Evolutionary conservation across 2,329 filamentous ascomycete genomes (phyloP).

Genomic region (Ascosphaera apis): DNA sequence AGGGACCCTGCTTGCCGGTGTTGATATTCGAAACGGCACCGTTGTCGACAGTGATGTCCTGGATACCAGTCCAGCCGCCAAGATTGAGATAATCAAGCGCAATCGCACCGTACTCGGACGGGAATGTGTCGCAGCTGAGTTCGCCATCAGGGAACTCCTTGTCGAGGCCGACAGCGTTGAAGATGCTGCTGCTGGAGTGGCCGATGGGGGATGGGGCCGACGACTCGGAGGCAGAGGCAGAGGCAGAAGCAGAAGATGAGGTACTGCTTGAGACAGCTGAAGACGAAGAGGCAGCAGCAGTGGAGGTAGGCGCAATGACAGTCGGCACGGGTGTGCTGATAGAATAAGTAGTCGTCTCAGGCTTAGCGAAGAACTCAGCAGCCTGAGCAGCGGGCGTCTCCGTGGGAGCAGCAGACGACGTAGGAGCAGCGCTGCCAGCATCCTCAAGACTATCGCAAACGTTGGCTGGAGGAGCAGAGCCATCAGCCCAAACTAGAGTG

Average conservation of each 20-base stretch:
- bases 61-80: conserved; percentile 60
- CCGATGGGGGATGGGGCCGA: too few species aligned
- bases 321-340: conserved; percentile 6
- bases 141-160: conserved; percentile 52
- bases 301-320: conserved; percentile 11
- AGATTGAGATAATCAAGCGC: conserved; percentile 43
- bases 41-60: conserved; percentile 33
- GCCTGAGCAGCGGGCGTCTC: conserved; percentile 2
- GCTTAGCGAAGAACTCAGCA: conserved; percentile 29
- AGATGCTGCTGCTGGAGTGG: too few species aligned
- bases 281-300: conserved; percentile 6
- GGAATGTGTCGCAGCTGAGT: conserved; percentile 50
- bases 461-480: conserved; percentile 32
- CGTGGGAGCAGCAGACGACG: conserved; percentile 8
- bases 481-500: conserved; percentile 38
- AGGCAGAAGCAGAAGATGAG: conserved; percentile 1
- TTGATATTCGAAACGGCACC: conserved; percentile 40
- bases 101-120: conserved; percentile 58
- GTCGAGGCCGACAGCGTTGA: conserved; percentile 24
- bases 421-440: conserved; percentile 10
- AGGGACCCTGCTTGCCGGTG: conserved; percentile 37
- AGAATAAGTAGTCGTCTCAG: conserved; percentile 15
- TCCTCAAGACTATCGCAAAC: conserved; percentile 20
- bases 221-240: not conserved
- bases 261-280: conserved; percentile 9